Evolutionary conservation across 805 yeast species (phyloP).

Genomic region (Ogataea parapolymorpha): DNA sequence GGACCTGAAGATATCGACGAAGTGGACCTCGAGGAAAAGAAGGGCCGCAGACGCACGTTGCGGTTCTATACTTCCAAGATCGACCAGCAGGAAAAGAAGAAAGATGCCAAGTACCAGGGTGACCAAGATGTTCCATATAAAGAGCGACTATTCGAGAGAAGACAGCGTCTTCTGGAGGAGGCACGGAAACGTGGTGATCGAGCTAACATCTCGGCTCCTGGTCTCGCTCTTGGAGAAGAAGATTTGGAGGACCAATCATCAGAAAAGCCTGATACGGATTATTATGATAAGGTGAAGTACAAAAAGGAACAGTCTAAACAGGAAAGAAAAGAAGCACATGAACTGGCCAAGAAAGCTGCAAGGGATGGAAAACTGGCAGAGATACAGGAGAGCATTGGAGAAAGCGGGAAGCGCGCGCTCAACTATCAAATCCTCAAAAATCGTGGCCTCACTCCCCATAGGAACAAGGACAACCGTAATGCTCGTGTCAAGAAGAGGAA

Average conservation of each 20-base stretch:
- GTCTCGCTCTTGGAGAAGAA: constrained; percentile 53
- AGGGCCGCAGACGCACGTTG: constrained; percentile 71
- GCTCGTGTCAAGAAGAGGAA: constrained; percentile 98
- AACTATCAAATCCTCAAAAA: constrained; percentile 94
- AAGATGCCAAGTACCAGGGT: constrained; percentile 61
- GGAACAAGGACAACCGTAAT: constrained; percentile 92
- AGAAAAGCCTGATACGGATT: constrained; percentile 44
- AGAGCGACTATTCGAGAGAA: constrained; percentile 87
- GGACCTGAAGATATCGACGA: constrained; percentile 71
- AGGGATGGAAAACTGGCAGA: constrained; percentile 81
- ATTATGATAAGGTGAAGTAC: constrained; percentile 54
- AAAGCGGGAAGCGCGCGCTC: constrained; percentile 89
- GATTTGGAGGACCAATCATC: constrained; percentile 46
- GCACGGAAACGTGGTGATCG: constrained; percentile 81
- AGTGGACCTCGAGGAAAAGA: constrained; percentile 84
- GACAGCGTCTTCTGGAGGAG: constrained; percentile 80
- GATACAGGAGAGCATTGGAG: constrained; percentile 60
- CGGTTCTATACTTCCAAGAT: constrained; percentile 97
- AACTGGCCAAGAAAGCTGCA: constrained; percentile 70
- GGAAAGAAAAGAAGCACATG: constrained; percentile 61
- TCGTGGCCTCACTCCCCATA: constrained; percentile 90
- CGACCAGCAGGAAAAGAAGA: constrained; percentile 74
- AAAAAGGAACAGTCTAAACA: constrained; percentile 47
- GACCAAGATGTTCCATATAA: constrained; percentile 90
- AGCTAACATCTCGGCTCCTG: constrained; percentile 38